Evolutionary conservation across 1,139 yeast genomes (phyloP), one percentile per base, ranked within the genome.

Genomic region (Taiozyma sp.): DNA sequence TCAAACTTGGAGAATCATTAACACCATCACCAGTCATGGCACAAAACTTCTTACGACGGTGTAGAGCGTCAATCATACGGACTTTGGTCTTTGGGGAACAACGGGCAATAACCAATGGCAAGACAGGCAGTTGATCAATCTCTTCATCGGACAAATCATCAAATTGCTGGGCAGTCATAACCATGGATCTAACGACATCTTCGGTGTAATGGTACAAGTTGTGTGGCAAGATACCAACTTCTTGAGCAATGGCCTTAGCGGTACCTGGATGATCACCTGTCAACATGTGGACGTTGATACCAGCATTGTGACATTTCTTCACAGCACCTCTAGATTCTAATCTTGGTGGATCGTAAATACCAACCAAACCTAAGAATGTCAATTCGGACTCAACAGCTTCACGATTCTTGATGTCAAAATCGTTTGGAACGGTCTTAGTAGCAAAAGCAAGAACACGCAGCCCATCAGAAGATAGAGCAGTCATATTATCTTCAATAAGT

Each of bases 21-120:
- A 87, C 92, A 59, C 95, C 95, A 67, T 87, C 95, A 59, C 95
- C 96, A 43, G 96, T 87, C 95, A 87, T 87, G 36, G 93, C 95
- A 58, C 85, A 83, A 63, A 82, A 84, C 57, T 81, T 81, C 22
- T 74, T 68, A 55, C 92, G 78, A 57, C 95, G 80, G 61, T 87
- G 93, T 44, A 87, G 74, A 0, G 95, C 93, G 42, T 87, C 92
- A 63, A 87, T 86, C 87, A 87, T 84, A 58, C 91, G 78, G 24
- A 87, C 95, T 65, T 87, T 87, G 36, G 95, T 87, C 65, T 84
- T 88, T 4, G 96, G 96, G 13, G 95, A 88, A 71, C 95, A 87
- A 57, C 96, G 76, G 8, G 95, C 95, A 70, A 87, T 83, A 38
- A 87, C 96, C 51, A 86, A 73, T 2, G 95, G 95, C 51, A 87